Evolutionary conservation across 331 rosid genomes (phyloP).

Genomic region (Acacia pycnantha): DNA sequence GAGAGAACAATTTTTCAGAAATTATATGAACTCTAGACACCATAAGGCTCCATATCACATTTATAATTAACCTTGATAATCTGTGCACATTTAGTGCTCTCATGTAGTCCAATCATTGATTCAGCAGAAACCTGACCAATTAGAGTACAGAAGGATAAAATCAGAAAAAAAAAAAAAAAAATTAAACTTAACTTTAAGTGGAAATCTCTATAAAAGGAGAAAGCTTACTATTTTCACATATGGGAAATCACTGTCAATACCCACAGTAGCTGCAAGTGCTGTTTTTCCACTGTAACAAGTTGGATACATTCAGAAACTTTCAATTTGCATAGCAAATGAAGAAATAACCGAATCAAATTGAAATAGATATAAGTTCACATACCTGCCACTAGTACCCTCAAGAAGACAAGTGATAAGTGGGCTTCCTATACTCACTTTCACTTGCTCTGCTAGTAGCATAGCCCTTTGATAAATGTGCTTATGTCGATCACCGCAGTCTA

Average conservation of each 20-base stretch:
- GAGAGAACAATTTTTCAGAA: constrained; percentile 12
- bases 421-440: constrained; percentile 90
- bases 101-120: constrained; percentile 91
- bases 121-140: constrained; percentile 78
- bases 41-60: constrained; percentile 23
- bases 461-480: constrained; percentile 79
- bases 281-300: constrained; percentile 81
- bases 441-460: constrained; percentile 87
- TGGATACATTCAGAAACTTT: constrained; percentile 33
- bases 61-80: constrained; percentile 77
- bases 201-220: constrained; percentile 17
- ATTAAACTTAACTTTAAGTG: not conserved
- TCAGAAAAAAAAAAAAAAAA: not conserved
- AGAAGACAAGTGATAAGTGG: constrained; percentile 92
- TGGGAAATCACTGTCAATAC: constrained; percentile 91
- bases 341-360: not conserved
- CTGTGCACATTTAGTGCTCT: constrained; percentile 86
- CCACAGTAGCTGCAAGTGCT: constrained; percentile 90
- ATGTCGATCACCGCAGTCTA: constrained; percentile 84
- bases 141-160: constrained; percentile 21
- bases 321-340: constrained; percentile 17
- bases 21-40: not conserved
- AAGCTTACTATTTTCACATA: constrained; percentile 93
- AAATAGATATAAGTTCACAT: constrained; percentile 9
- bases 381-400: constrained; percentile 96